Conservation (phyloP, 352 stramenopile species). For the Globisporangium acanthophoron region DNA sequence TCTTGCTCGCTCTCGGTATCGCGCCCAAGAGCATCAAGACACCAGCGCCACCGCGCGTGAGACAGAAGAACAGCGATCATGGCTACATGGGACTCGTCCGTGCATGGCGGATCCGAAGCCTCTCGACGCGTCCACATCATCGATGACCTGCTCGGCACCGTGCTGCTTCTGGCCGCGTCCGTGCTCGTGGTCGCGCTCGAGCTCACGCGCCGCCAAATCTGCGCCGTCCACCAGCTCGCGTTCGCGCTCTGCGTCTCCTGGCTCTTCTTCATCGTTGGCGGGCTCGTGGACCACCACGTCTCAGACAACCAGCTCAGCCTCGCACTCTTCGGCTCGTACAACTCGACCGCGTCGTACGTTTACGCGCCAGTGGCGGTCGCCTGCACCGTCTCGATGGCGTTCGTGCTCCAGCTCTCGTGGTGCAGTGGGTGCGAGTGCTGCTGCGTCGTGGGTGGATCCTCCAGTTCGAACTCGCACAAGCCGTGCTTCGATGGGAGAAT, state of each 20-base stretch:
- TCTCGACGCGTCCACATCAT: slow-evolving; percentile 60
- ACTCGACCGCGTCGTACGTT: slow-evolving; percentile 54
- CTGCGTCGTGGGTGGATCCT: slow-evolving; percentile 30
- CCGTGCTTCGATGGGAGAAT: slow-evolving; percentile 47
- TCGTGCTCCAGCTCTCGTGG: slow-evolving; percentile 40
- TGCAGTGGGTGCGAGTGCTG: slow-evolving; percentile 63
- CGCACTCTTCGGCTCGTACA: slow-evolving; percentile 59
- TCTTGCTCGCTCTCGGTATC: background rate
- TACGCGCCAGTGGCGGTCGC: slow-evolving; percentile 46
- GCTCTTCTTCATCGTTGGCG: slow-evolving; percentile 60
- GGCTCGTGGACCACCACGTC: slow-evolving; percentile 66
- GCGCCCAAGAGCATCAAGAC: background rate
- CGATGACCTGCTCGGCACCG: slow-evolving; percentile 60
- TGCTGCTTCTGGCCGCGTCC: slow-evolving; percentile 50
- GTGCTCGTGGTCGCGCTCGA: slow-evolving; percentile 50
- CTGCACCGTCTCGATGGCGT: slow-evolving; percentile 27
- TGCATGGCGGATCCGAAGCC: slow-evolving; percentile 7
- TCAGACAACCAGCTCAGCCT: slow-evolving; percentile 64
- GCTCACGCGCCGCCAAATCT: slow-evolving; percentile 63
- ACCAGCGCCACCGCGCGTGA: background rate
- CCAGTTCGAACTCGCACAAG: slow-evolving; percentile 18
- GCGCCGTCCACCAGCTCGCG: slow-evolving; percentile 62
- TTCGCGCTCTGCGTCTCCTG: slow-evolving; percentile 49
- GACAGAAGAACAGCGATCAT: slow-evolving; percentile 1
- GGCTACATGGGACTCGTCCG: slow-evolving; percentile 6